phyloP scores from a whole-genome alignment of 179 eudicot species.

The Vitellaria paradoxa region DNA sequence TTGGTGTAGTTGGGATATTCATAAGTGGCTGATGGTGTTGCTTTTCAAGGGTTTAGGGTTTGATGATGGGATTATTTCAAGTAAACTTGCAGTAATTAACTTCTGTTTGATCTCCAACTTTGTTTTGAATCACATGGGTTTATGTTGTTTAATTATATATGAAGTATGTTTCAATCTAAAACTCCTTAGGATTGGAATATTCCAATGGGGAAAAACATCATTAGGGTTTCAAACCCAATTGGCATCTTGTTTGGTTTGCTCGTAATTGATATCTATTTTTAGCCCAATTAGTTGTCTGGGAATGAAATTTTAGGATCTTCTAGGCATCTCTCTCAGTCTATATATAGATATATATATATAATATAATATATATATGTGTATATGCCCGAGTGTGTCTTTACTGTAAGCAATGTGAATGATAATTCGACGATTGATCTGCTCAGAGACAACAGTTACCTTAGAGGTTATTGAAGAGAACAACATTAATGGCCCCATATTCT shows the following conservation, averaged over 20 bases:
- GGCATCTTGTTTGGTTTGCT: neutral
- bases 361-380: too few relatives aligned
- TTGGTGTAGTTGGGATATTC: neutral
- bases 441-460: neutral
- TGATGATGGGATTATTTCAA: neutral
- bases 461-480: neutral
- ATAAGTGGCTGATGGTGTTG: neutral
- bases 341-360: too few relatives aligned
- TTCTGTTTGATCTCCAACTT: neutral
- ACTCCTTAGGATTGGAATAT: neutral
- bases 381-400: neutral
- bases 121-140: neutral
- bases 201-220: neutral
- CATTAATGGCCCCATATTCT: neutral
- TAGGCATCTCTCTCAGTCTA: neutral
- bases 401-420: slow-evolving; percentile 12
- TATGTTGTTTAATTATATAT: neutral
- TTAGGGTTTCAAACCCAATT: neutral
- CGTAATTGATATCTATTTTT: neutral
- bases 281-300: neutral
- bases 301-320: neutral
- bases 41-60: slow-evolving; percentile 7
- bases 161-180: neutral
- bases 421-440: neutral
- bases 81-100: neutral